Conservation (phyloP, 179 eudicot species). For the Corrigiola litoralis region DNA sequence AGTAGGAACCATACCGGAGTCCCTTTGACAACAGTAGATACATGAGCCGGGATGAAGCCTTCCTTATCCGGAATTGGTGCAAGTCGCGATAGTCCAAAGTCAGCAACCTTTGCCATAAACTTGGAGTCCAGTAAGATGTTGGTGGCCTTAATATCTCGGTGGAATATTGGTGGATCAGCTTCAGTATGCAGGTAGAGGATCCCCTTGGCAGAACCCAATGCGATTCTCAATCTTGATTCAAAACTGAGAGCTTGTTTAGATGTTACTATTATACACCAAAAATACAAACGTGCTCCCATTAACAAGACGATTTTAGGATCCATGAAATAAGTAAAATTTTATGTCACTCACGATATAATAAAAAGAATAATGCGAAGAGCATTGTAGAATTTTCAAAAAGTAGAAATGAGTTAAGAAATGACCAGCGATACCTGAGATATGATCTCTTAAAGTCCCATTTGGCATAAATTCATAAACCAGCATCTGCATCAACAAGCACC, state of each 20-base stretch:
- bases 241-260: conserved; percentile 20
- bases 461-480: conserved; percentile 83
- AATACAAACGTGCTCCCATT: not conserved
- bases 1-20: conserved; percentile 53
- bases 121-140: conserved; percentile 61
- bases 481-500: conserved; percentile 48
- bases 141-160: conserved; percentile 73
- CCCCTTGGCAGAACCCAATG: conserved; percentile 65
- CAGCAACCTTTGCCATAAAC: conserved; percentile 64
- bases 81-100: conserved; percentile 72
- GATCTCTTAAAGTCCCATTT: conserved; percentile 66
- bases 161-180: conserved; percentile 77
- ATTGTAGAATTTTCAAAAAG: not conserved
- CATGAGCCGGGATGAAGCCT: conserved; percentile 45
- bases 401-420: not conserved
- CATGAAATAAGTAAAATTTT: not conserved
- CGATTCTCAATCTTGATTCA: conserved; percentile 39
- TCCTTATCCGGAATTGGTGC: conserved; percentile 59
- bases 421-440: conserved; percentile 45
- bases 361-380: not conserved
- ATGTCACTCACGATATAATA: not conserved
- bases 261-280: conserved; percentile 14
- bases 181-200: conserved; percentile 71
- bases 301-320: not conserved
- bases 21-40: conserved; percentile 69